phyloP scores from a whole-genome alignment of 2,329 filamentous ascomycete species.

The Trichoderma gracile region DNA sequence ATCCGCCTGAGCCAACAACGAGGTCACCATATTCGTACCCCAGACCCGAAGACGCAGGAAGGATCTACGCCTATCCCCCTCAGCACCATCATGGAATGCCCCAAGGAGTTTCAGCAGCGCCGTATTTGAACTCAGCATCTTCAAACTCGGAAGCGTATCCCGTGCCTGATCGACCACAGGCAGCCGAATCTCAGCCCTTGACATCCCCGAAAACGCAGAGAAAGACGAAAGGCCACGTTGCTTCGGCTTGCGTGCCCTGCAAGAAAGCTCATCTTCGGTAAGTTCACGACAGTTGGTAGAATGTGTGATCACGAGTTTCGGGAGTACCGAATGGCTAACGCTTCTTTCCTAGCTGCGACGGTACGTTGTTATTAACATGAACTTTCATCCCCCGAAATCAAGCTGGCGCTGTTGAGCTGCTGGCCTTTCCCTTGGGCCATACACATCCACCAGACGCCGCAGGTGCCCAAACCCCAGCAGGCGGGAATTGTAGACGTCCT shows the following conservation, averaged over 20 bases:
- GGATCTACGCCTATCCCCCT: slow-evolving; percentile 33
- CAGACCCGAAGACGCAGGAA: slow-evolving; percentile 32
- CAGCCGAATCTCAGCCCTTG: slow-evolving; percentile 49
- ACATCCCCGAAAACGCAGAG: slow-evolving; percentile 62
- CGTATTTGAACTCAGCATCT: slow-evolving; percentile 31
- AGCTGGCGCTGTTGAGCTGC: neutral
- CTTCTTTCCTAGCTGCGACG: slow-evolving; percentile 55
- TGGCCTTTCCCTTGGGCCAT: neutral
- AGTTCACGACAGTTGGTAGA: slow-evolving; percentile 29
- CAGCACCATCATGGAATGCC: slow-evolving; percentile 27
- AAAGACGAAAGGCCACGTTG: slow-evolving; percentile 78
- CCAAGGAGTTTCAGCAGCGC: slow-evolving; percentile 24
- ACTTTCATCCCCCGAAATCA: neutral
- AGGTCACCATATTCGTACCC: slow-evolving; percentile 33
- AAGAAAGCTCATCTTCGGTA: slow-evolving; percentile 78
- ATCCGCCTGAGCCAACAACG: slow-evolving; percentile 34
- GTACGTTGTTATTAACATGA: slow-evolving; percentile 50
- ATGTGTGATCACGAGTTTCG: neutral
- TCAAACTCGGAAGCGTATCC: slow-evolving; percentile 31
- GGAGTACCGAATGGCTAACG: neutral
- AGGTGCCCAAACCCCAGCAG: too few species aligned
- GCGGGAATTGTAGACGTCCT: neutral
- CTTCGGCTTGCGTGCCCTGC: slow-evolving; percentile 82
- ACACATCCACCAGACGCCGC: too few species aligned
- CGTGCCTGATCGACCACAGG: slow-evolving; percentile 37